These are phyloP conservation scores for Epichloe coenophiala DNA, from an alignment of 2,329 filamentous ascomycete genomes.

Conservation along the genomic window DNA sequence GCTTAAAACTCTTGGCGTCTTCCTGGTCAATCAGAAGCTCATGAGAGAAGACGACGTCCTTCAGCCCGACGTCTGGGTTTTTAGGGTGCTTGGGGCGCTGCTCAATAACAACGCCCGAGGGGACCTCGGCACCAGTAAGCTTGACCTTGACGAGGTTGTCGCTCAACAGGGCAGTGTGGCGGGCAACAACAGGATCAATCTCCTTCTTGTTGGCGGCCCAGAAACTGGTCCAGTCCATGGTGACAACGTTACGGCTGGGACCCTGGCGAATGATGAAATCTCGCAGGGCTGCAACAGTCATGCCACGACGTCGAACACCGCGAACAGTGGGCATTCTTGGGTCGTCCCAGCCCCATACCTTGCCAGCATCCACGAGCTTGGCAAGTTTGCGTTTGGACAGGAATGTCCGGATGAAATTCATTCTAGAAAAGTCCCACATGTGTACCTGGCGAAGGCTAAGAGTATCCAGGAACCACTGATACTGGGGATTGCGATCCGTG, in stretches of 20 bases:
- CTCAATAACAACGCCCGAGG: slow-evolving; percentile 47
- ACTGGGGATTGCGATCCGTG: slow-evolving; percentile 74
- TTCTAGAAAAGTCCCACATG: slow-evolving; percentile 74
- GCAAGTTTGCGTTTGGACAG: slow-evolving; percentile 78
- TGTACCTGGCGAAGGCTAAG: slow-evolving; percentile 63
- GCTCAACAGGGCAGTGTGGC: slow-evolving; percentile 59
- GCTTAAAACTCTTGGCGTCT: slow-evolving; percentile 68
- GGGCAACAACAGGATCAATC: slow-evolving; percentile 63
- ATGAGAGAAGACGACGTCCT: slow-evolving; percentile 69
- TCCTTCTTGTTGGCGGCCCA: slow-evolving; percentile 69
- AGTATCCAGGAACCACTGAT: slow-evolving; percentile 71
- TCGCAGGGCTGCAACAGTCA: slow-evolving; percentile 65
- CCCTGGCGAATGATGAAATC: slow-evolving; percentile 80
- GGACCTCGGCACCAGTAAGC: slow-evolving; percentile 55
- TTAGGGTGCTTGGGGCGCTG: slow-evolving; percentile 82
- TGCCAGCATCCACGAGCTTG: slow-evolving; percentile 63
- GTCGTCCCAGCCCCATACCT: slow-evolving; percentile 76
- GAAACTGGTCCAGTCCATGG: slow-evolving; percentile 69
- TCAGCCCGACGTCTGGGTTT: slow-evolving; percentile 71
- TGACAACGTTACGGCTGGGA: slow-evolving; percentile 69
- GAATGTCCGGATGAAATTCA: slow-evolving; percentile 75
- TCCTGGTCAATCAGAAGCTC: slow-evolving; percentile 73
- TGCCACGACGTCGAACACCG: slow-evolving; percentile 63
- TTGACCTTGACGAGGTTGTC: slow-evolving; percentile 59
- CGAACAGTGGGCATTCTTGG: slow-evolving; percentile 77